phyloP scores from a whole-genome alignment of 352 stramenopile genomes.

The Phytopythium kandeliae region DNA sequence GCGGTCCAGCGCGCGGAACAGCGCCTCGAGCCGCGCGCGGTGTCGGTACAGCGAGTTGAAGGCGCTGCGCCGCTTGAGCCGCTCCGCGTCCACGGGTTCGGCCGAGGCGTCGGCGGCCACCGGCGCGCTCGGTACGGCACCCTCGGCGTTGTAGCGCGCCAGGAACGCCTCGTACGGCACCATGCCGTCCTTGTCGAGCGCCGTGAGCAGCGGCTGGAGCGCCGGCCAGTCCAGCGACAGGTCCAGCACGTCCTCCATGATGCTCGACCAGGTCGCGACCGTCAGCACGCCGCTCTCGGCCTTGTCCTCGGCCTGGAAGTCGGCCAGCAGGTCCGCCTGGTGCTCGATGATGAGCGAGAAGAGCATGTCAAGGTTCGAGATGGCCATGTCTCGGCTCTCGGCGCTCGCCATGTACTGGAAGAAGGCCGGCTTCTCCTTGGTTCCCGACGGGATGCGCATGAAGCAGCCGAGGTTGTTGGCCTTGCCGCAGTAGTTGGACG shows the following conservation, averaged over 20 bases:
- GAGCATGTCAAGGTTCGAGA: conserved; percentile 80
- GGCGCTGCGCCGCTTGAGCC: conserved; percentile 45
- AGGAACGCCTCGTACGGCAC: conserved; percentile 77
- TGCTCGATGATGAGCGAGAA: conserved; percentile 83
- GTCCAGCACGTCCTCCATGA: conserved; percentile 81
- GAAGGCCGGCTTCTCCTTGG: conserved; percentile 71
- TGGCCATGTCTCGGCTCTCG: conserved; percentile 71
- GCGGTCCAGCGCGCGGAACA: conserved; percentile 79
- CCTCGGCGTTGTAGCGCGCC: conserved; percentile 66
- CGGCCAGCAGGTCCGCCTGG: conserved; percentile 46
- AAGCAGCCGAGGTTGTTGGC: conserved; percentile 85
- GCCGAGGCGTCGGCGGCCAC: conserved; percentile 11
- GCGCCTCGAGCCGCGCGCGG: conserved; percentile 67
- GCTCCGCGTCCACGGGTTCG: conserved; percentile 27
- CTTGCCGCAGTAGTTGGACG: conserved; percentile 83
- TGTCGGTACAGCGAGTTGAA: conserved; percentile 85
- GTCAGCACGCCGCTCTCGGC: conserved; percentile 34
- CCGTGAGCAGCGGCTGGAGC: conserved; percentile 71
- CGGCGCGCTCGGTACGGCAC: conserved; percentile 14
- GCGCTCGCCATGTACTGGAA: conserved; percentile 86
- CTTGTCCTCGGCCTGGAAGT: conserved; percentile 56
- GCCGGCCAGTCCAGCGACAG: conserved; percentile 74
- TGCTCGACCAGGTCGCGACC: conserved; percentile 40
- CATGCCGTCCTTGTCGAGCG: conserved; percentile 51
- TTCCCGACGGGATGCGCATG: conserved; percentile 67